phyloP scores from a whole-genome alignment of 2,329 filamentous ascomycete genomes.

The Fusarium xylarioides region DNA sequence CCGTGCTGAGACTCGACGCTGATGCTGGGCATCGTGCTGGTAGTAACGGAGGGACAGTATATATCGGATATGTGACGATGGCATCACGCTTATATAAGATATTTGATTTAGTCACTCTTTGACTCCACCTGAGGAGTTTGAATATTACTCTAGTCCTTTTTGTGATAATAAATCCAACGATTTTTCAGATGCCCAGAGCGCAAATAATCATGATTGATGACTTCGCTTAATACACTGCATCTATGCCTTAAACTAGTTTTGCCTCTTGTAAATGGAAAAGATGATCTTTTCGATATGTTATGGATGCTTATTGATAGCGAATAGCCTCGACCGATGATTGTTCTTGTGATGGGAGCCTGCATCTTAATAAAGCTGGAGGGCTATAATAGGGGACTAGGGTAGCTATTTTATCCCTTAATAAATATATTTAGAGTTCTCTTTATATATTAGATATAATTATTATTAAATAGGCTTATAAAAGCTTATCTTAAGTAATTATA shows the following conservation, averaged over 20 bases:
- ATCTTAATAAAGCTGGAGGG: too few species aligned
- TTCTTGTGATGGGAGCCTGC: too few species aligned
- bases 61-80: background rate
- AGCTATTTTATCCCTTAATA: too few species aligned
- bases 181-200: background rate
- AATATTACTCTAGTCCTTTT: fast-evolving
- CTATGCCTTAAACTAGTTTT: fast-evolving
- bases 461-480: too few species aligned
- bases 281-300: too few species aligned
- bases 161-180: background rate
- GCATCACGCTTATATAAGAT: background rate
- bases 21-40: fast-evolving
- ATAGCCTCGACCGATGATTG: too few species aligned
- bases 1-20: fast-evolving
- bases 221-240: fast-evolving
- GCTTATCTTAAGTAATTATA: too few species aligned
- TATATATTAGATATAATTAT: too few species aligned
- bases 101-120: background rate
- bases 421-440: too few species aligned
- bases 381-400: too few species aligned
- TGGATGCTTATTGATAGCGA: background rate
- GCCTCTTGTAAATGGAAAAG: fast-evolving
- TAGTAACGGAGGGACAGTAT: background rate
- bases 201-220: background rate
- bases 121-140: fast-evolving